Conservation (phyloP, 2,329 filamentous ascomycete genomes). For the Curvularia eragrostidis region DNA sequence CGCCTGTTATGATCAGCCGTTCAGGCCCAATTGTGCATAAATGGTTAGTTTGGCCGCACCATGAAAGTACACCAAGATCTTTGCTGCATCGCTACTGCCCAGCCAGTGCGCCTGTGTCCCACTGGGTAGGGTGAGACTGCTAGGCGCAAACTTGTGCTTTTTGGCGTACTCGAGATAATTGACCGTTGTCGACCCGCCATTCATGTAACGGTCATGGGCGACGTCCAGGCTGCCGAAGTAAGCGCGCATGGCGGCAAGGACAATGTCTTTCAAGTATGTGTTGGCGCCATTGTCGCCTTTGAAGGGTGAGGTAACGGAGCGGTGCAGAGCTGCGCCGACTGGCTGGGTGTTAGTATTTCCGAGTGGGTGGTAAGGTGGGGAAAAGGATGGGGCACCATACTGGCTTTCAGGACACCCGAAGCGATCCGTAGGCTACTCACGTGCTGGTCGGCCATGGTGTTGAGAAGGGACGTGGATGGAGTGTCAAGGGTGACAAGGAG, state of each 20-base stretch:
- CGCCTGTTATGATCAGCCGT: conserved; percentile 51
- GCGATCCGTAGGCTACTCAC: conserved; percentile 45
- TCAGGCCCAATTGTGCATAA: not conserved
- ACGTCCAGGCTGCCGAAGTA: conserved; percentile 40
- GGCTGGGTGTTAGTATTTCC: not conserved
- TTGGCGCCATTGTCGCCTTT: conserved; percentile 45
- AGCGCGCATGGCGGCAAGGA: conserved; percentile 40
- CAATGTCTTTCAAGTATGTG: conserved; percentile 48
- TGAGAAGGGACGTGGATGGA: not conserved
- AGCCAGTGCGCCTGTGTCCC: conserved; percentile 58
- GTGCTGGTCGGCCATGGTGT: conserved; percentile 36
- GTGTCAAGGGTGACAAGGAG: not conserved
- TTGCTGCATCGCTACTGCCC: conserved; percentile 48
- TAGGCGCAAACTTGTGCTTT: conserved; percentile 46
- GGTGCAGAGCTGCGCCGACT: conserved; percentile 44
- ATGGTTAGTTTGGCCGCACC: conserved; percentile 36
- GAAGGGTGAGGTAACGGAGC: conserved; percentile 47
- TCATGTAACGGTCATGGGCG: conserved; percentile 46
- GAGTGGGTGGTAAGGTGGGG: not conserved
- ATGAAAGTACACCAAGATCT: conserved; percentile 57
- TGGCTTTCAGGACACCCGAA: conserved; percentile 39
- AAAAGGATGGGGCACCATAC: conserved; percentile 23
- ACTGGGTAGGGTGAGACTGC: conserved; percentile 48
- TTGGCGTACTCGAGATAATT: conserved; percentile 48
- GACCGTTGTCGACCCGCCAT: conserved; percentile 34